Evolutionary conservation across 2,329 filamentous ascomycete species (phyloP).

Genomic region (Trichoderma citrinoviride): DNA sequence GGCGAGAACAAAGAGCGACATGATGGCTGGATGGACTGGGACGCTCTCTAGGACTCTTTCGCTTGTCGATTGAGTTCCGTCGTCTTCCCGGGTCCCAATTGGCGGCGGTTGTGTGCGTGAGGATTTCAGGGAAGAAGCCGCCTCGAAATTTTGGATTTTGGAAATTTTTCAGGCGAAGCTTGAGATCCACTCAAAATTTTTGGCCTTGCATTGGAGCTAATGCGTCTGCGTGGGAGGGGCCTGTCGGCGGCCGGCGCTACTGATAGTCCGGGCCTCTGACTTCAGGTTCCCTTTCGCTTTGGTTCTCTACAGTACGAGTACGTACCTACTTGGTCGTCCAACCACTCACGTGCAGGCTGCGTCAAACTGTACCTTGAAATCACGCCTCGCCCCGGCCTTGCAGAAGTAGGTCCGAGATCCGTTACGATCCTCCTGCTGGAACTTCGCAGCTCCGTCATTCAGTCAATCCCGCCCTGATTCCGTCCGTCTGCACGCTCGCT

Average conservation of each 20-base stretch:
- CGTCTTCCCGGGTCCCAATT: constrained; percentile 40
- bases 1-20: constrained; percentile 89
- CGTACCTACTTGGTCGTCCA: neutral
- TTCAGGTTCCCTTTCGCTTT: too few relatives aligned
- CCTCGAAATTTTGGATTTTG: constrained; percentile 31
- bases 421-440: neutral
- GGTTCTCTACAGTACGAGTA: too few relatives aligned
- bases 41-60: constrained; percentile 35
- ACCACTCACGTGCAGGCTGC: constrained; percentile 27
- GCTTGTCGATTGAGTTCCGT: constrained; percentile 33
- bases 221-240: constrained; percentile 31
- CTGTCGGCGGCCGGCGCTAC: constrained; percentile 29
- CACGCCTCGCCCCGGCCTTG: constrained; percentile 13
- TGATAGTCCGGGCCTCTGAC: constrained; percentile 27
- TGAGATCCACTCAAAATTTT: constrained; percentile 42
- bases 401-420: constrained; percentile 13
- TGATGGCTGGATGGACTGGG: constrained; percentile 44
- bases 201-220: constrained; percentile 37
- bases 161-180: constrained; percentile 45
- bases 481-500: neutral
- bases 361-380: constrained; percentile 15
- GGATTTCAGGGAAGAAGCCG: constrained; percentile 35
- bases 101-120: constrained; percentile 36
- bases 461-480: too few relatives aligned
- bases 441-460: too few relatives aligned